Evolutionary conservation across 768 basidiomycete species (phyloP), one percentile per base, ranked within the genome.

Genomic region (Agrocybe pediades): DNA sequence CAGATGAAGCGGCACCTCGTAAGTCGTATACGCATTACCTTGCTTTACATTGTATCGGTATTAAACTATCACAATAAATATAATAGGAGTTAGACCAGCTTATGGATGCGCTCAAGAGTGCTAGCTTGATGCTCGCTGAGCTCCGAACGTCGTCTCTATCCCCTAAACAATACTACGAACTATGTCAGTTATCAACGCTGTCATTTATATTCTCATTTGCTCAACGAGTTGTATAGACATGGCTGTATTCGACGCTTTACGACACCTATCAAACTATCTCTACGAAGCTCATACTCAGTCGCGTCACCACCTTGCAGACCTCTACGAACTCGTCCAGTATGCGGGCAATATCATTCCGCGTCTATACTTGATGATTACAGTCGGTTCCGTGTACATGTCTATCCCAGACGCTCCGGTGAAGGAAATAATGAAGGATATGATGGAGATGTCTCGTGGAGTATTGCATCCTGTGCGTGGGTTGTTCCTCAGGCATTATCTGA

Each of bases 361-460:
- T 16, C 79, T 92, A 29, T 93, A 98, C 73, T 90, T 98, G 65
- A 98, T 99, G 97, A 97, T 98, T 63, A 98, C 97, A 33, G 96
- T 99, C 57, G 97, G 97, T 59, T 92, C 96, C 0, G 95, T 98
- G 29, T 99, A 98, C 79, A 98, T 99, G 97, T 95, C 94, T 24
- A 87, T 98, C 47, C 86, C 94, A 2, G 96, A 97, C 54, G 95
- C 96, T 9, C 96, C 96, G 3, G 87, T 98, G 51, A 97, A 95
- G 78, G 96, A 99, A 75, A 94, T 99, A 57, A 99, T 98, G 96
- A 98, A 97, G 80, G 97, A 99, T 71, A 98, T 98, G 96, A 90
- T 99, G 90, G 97, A 99, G 71, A 98, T 98, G 97, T 94, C 94
- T 29, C 80, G 95, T 17, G 97, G 97, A 56, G 94, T 99, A 4